Base-by-base conservation (phyloP, 2,329 filamentous ascomycete genomes). In the Fusarium algeriense region DNA sequence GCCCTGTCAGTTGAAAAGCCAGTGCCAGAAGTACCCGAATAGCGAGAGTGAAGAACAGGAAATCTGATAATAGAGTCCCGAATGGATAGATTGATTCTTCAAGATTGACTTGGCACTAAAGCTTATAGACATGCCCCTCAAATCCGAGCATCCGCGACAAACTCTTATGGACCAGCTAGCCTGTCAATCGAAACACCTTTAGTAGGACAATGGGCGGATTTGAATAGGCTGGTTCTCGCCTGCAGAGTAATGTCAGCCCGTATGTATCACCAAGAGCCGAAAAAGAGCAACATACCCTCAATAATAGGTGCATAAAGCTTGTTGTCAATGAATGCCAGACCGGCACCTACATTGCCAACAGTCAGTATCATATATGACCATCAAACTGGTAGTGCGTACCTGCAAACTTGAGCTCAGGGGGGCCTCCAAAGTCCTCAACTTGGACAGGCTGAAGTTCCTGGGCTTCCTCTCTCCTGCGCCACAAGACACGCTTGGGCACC, bases 401-500 rank as follows among this genome's bases (percentile, higher is more conserved):
- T n/a, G 12, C 20, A 5, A 71, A 57, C 0, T 14, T 69, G 10
- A 71, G n/a, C 26, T 60, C 28, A 2, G 10, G 26, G 6, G 50
- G 43, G 3, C 15, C 8, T 4, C 13, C 62, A 3, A 15, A 10
- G 1, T 38, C 1, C 8, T 28, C 3, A 9, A 59, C n/a, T 0
- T 17, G 23, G 2, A 58, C 30, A 3, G 68, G 68, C 20, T 57
- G 68, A 4, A 71, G 10, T 0, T 3, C 0, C 2, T 28, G 0
- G 6, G 9, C 20, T 1, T 43, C 13, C 0, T 52, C 26, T 5
- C 6, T 43, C 6, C 0, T 37, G 10, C 50, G 49, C 69, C 69
- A 71, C 0, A 46, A n/a, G 6, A 71, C 30, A 2, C 13, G 37
- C 35, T 71, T 71, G 14, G 69, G 69, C 30, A 15, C 4, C 3